Conservation (phyloP, 2,329 filamentous ascomycete genomes). For the Sporothrix globosa region DNA sequence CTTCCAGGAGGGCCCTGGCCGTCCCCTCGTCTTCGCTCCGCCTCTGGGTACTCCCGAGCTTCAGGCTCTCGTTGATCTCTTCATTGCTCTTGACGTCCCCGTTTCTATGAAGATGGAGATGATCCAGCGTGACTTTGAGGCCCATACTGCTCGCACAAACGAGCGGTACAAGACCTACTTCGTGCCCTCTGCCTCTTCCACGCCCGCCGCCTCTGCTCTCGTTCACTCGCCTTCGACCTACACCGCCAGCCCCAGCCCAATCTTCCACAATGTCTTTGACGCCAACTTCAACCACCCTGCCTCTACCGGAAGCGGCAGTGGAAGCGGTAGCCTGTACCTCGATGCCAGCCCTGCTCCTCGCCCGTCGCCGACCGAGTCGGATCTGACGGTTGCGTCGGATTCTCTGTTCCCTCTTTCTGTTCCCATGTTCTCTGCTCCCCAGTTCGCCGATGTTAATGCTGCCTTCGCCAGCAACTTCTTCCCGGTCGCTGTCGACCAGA, state of each 20-base stretch:
- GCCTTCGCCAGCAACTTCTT: slow-evolving; percentile 17
- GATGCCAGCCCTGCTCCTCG: slow-evolving; percentile 29
- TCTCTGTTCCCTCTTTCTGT: slow-evolving; percentile 30
- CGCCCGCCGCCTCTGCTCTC: slow-evolving; percentile 33
- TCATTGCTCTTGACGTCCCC: slow-evolving; percentile 51
- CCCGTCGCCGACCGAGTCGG: slow-evolving; percentile 41
- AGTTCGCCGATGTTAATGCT: slow-evolving; percentile 36
- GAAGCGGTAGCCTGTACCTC: slow-evolving; percentile 29
- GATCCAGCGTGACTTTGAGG: slow-evolving; percentile 37
- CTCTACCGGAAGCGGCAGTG: slow-evolving; percentile 25
- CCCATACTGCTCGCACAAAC: slow-evolving; percentile 52
- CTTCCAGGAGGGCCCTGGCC: slow-evolving; percentile 61
- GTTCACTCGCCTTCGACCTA: slow-evolving; percentile 49
- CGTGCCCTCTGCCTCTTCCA: slow-evolving; percentile 40
- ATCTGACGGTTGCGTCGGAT: slow-evolving; percentile 45
- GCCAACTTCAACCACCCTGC: slow-evolving; percentile 6
- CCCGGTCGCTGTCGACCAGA: slow-evolving; percentile 36
- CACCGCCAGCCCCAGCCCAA: slow-evolving; percentile 49
- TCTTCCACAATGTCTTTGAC: slow-evolving; percentile 49
- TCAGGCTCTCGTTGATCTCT: slow-evolving; percentile 62
- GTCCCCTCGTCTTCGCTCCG: slow-evolving; percentile 67
- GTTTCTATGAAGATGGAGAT: slow-evolving; percentile 52
- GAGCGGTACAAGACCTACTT: slow-evolving; percentile 65
- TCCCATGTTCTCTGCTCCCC: slow-evolving; percentile 38
- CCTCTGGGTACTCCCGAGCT: slow-evolving; percentile 65